Evolutionary conservation across 768 basidiomycete genomes (phyloP).

Genomic region (Solioccasus polychromus): DNA sequence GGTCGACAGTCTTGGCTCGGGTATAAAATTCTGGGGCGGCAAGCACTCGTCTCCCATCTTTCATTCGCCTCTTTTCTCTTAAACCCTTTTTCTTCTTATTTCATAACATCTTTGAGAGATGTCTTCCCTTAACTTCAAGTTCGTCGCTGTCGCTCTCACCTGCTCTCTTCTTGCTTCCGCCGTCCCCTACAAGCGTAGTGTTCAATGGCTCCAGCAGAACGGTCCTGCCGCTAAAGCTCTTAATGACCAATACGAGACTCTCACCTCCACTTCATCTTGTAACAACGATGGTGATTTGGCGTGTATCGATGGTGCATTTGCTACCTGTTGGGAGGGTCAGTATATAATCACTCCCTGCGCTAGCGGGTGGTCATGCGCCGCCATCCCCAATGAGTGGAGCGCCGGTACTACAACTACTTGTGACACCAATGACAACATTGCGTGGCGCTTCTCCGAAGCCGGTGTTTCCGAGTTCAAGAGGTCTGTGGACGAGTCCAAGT

Average conservation of each 20-base stretch:
- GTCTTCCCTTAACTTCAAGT: conserved; percentile 16
- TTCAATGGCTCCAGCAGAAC: conserved; percentile 16
- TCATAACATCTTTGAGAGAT: conserved; percentile 18
- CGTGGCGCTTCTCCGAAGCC: conserved; percentile 10
- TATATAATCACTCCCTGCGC: conserved; percentile 15
- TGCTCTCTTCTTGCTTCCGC: conserved; percentile 19
- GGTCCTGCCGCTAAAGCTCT: conserved; percentile 24
- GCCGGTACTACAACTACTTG: conserved; percentile 20
- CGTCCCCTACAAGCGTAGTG: conserved; percentile 14
- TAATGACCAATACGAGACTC: conserved; percentile 18
- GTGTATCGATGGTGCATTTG: conserved; percentile 20
- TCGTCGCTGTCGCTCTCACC: conserved; percentile 9
- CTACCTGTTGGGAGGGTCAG: conserved; percentile 9
- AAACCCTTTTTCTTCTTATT: neutral
- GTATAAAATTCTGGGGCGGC: conserved; percentile 1
- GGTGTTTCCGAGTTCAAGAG: conserved; percentile 15
- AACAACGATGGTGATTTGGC: conserved; percentile 14
- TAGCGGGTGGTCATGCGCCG: conserved; percentile 17
- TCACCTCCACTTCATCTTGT: conserved; percentile 19
- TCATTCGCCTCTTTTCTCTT: neutral
- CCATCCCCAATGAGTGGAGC: conserved; percentile 21
- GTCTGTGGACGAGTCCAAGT: conserved; percentile 1
- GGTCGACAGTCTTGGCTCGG: neutral
- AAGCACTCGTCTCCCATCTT: neutral
- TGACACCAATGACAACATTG: conserved; percentile 8